Evolutionary conservation across 768 basidiomycete species (phyloP).

Genomic region (Lanmaoa rubissima): DNA sequence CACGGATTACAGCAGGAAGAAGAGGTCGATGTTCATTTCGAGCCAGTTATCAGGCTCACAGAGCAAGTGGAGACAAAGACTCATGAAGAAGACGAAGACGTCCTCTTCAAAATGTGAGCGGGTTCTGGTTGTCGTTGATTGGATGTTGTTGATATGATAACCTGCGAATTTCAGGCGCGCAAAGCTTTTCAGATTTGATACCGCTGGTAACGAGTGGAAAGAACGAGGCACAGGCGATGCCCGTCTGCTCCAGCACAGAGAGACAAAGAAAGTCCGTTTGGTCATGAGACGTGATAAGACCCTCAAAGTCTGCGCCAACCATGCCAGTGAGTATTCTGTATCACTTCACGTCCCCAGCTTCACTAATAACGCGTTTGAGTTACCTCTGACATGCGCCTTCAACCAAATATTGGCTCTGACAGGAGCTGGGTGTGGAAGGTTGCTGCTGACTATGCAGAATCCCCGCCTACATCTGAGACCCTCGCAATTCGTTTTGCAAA

Average conservation of each 20-base stretch:
- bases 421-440: constrained; percentile 99
- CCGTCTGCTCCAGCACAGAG: constrained; percentile 86
- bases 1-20: constrained; percentile 48
- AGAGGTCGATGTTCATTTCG: constrained; percentile 87
- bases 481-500: constrained; percentile 98
- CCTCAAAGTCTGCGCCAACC: constrained; percentile 98
- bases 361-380: constrained; percentile 48
- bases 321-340: constrained; percentile 62
- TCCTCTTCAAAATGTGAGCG: constrained; percentile 93
- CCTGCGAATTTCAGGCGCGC: constrained; percentile 69
- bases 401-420: constrained; percentile 98
- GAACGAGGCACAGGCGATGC: constrained; percentile 97
- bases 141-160: constrained; percentile 6
- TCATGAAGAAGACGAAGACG: constrained; percentile 89
- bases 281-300: constrained; percentile 99
- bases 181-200: constrained; percentile 95
- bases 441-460: constrained; percentile 90
- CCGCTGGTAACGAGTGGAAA: constrained; percentile 85
- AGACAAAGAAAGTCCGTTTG: constrained; percentile 86
- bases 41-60: constrained; percentile 95
- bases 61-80: constrained; percentile 96
- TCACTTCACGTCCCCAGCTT: neutral
- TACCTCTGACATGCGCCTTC: constrained; percentile 85
- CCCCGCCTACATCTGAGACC: constrained; percentile 87
- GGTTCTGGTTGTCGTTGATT: neutral